Base-by-base conservation (phyloP, 179 eudicot genomes). In the Sideroxylon spinosum region DNA sequence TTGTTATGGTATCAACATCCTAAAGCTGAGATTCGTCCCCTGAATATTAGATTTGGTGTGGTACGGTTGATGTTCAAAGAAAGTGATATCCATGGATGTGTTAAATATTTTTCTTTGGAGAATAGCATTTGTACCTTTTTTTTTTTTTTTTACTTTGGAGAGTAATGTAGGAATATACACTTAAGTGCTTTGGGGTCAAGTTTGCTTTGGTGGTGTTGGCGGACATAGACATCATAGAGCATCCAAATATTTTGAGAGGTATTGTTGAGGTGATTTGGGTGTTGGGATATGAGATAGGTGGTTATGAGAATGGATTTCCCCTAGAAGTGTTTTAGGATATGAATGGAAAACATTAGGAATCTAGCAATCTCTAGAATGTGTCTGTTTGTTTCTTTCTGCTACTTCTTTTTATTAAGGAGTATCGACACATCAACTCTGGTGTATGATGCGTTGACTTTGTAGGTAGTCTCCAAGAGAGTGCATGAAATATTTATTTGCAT, bases 331-430 rank as follows among this genome's bases (percentile, higher is more conserved):
- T 28, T 65, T 25, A 46, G 68, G n/a, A 65, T 46, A 65, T 23
- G 4, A 37, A 46, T 65, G 68, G 46, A 1, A 28, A 65, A 65
- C 68, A 28, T 25, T 12, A 65, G 68, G 0, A 46, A 65, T 65
- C 68, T 65, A 25, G 68, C 17, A 65, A 28, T 46, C n/a, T 65
- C 68, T 25, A 65, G 68, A 13, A 65, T 25, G 46, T 65, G 68
- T 65, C 68, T 65, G 28, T 19, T 1, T 65, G 26, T 65, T 62
- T 3, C 66, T 57, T 57, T 57, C 6, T 17, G 23, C 62, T 5
- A 57, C 62, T 19, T 4, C 16, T 0, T 57, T 57, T 57, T 57
- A 7, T 57, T 57, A 22, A 19, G 23, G 62, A 14, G 62, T 57
- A 19, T 57, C n/a, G 68, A 65, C 68, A 65, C 62, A 17, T 19